Conservation (phyloP, 805 yeast species). For the Saitoella complicata region DNA sequence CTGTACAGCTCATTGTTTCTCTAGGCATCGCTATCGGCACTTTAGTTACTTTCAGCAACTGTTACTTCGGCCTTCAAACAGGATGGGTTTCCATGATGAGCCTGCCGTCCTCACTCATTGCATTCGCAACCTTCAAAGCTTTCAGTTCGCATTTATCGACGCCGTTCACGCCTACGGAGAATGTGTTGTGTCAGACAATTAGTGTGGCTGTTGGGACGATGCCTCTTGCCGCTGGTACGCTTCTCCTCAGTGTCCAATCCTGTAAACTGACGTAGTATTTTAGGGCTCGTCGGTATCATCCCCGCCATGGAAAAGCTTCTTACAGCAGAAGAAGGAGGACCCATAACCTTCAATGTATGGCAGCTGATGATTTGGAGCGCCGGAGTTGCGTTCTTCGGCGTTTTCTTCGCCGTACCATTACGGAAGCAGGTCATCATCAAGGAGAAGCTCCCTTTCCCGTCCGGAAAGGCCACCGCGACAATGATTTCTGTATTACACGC, state of each 20-base stretch:
- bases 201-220: constrained; percentile 92
- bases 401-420: constrained; percentile 79
- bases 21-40: no score
- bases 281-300: constrained; percentile 63
- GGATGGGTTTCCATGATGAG: constrained; percentile 99
- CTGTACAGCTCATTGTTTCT: no score
- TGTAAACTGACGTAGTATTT: no score
- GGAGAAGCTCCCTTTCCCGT: constrained; percentile 81
- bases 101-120: constrained; percentile 77
- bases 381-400: constrained; percentile 87
- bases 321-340: constrained; percentile 56
- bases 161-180: constrained; percentile 77
- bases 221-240: constrained; percentile 70
- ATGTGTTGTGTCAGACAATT: constrained; percentile 33
- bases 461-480: constrained; percentile 93
- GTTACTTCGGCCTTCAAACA: constrained; percentile 91
- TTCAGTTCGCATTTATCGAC: constrained; percentile 19
- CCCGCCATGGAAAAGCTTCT: constrained; percentile 90
- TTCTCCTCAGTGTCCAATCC: no score
- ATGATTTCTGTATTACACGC: constrained; percentile 76
- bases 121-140: constrained; percentile 64
- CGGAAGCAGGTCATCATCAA: constrained; percentile 74
- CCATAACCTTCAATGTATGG: constrained; percentile 24
- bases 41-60: constrained; percentile 28
- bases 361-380: constrained; percentile 67